Conservation (phyloP, 305 asterid genomes). For the Solanum hybrid region DNA sequence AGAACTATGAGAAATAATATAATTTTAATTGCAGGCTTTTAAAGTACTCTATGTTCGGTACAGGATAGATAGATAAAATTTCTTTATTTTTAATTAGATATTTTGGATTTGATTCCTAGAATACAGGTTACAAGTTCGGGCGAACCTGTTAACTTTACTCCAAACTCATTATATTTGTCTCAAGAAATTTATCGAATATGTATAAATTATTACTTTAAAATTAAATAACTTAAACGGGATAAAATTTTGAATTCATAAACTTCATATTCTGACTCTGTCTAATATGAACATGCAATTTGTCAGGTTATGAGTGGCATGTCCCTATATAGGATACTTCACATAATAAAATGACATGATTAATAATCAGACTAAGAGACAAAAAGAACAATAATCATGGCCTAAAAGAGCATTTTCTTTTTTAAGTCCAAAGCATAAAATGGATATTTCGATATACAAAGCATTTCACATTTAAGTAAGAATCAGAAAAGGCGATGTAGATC, state of each 20-base stretch:
- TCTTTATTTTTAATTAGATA: too few relatives aligned
- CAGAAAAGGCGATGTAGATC: accelerated
- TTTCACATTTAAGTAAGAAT: neutral
- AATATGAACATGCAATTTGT: too few relatives aligned
- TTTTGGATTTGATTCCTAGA: too few relatives aligned
- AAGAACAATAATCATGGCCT: neutral
- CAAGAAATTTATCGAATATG: neutral
- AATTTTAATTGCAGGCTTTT: neutral
- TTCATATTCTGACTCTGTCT: accelerated
- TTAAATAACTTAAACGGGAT: too few relatives aligned
- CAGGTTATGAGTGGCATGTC: neutral
- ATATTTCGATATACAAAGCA: neutral
- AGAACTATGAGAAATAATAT: neutral
- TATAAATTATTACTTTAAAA: neutral
- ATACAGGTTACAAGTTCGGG: too few relatives aligned
- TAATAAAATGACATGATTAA: neutral
- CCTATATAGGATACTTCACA: neutral
- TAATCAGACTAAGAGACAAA: neutral
- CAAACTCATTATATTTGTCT: neutral
- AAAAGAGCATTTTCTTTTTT: neutral
- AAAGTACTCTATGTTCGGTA: too few relatives aligned
- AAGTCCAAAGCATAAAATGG: neutral
- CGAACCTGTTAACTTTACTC: too few relatives aligned
- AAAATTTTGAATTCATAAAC: too few relatives aligned
- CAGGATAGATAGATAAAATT: too few relatives aligned